Conservation (phyloP, 192 early-diverging fungal species). For the Coemansia umbellata region DNA sequence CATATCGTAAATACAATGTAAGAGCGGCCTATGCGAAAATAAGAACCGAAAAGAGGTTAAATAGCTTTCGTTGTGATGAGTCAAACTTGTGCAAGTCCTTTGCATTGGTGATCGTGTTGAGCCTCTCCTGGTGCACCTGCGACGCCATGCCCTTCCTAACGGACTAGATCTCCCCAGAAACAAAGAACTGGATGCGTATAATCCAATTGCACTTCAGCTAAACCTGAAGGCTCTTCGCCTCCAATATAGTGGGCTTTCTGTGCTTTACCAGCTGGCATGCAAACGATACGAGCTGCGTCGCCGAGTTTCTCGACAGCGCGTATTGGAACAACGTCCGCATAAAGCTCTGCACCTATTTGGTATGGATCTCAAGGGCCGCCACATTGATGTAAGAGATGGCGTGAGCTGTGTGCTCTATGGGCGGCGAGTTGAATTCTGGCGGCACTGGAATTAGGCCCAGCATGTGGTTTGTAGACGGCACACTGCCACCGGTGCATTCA, state of each 20-base stretch:
- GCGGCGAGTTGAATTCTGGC: slow-evolving; percentile 15
- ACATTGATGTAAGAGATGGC: slow-evolving; percentile 39
- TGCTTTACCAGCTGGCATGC: slow-evolving; percentile 82
- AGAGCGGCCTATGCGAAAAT: too few relatives aligned
- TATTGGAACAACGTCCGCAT: slow-evolving; percentile 41
- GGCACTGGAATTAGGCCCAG: slow-evolving; percentile 32
- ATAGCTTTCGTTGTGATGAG: too few relatives aligned
- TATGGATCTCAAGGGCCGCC: slow-evolving; percentile 32
- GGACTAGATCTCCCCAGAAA: slow-evolving; percentile 71
- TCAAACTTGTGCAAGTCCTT: slow-evolving; percentile 39
- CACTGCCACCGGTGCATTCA: slow-evolving; percentile 59
- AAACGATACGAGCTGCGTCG: slow-evolving; percentile 55
- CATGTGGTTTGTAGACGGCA: slow-evolving; percentile 48
- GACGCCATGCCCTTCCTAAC: slow-evolving; percentile 64
- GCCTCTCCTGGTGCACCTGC: slow-evolving; percentile 59
- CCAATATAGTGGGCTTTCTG: slow-evolving; percentile 67
- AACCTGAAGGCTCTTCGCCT: slow-evolving; percentile 83
- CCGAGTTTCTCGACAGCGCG: slow-evolving; percentile 35
- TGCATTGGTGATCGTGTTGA: slow-evolving; percentile 57
- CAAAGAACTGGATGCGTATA: slow-evolving; percentile 82
- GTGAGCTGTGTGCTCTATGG: slow-evolving; percentile 30
- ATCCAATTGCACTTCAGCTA: slow-evolving; percentile 89
- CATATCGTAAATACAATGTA: background rate
- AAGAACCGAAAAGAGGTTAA: too few relatives aligned
- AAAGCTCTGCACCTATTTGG: slow-evolving; percentile 32